phyloP scores from a whole-genome alignment of 1,284 basidiomycete species.

The Bjerkandera adusta region DNA sequence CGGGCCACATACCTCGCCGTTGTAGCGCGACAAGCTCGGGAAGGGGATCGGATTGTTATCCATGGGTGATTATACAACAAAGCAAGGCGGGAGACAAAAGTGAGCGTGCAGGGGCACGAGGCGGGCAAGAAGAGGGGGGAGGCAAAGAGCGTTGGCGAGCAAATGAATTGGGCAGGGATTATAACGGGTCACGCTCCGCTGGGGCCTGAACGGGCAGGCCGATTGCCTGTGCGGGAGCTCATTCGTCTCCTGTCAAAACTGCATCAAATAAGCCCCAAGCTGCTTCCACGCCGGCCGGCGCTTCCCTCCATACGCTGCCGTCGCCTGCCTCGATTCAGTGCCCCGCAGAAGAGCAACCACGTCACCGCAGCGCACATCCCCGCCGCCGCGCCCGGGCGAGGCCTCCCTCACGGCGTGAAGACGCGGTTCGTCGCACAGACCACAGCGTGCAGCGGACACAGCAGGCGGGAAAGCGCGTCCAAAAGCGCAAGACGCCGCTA shows the following conservation, averaged over 20 bases:
- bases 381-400: neutral
- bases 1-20: conserved; percentile 25
- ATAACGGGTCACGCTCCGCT: conserved; percentile 1
- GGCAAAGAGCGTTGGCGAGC: conserved; percentile 7
- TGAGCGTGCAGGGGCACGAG: neutral
- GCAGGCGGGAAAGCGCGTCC: too few species aligned
- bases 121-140: conserved; percentile 6
- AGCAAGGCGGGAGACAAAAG: neutral
- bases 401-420: neutral
- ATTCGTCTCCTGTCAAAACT: conserved; percentile 5
- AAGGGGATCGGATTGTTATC: conserved; percentile 22
- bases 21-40: conserved; percentile 23
- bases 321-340: neutral
- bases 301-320: neutral
- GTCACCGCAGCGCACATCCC: conserved; percentile 1
- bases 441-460: too few species aligned
- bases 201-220: neutral
- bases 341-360: neutral
- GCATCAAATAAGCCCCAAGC: conserved; percentile 3
- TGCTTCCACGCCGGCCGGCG: conserved; percentile 1
- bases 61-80: neutral
- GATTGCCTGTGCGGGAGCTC: conserved; percentile 1
- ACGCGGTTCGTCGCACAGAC: neutral
- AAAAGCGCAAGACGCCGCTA: too few species aligned
- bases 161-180: neutral